A percentile compares a stretch with the other conserved stretches of the same genome.
Conservation (phyloP, 345 rosid genomes). For the Noccaea bulbosa region DNA sequence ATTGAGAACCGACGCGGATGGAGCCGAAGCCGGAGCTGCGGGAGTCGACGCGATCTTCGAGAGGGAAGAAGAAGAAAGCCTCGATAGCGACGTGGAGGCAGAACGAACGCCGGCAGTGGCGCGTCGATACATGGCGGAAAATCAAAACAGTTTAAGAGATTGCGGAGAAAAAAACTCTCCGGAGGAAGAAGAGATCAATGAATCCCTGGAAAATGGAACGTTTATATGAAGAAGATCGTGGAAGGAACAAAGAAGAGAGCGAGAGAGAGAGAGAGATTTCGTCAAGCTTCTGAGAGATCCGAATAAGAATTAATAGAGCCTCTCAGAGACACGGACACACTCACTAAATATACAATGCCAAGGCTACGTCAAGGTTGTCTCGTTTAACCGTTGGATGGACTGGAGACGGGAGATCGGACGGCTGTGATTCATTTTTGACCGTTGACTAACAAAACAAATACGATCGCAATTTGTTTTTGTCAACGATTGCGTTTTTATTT, state of each 20-base stretch:
- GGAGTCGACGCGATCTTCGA: slow-evolving; percentile 32
- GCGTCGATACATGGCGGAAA: slow-evolving; percentile 39
- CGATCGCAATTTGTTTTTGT: not conserved
- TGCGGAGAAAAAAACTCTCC: not conserved
- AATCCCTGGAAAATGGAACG: slow-evolving; percentile 17
- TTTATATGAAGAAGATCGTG: slow-evolving; percentile 29
- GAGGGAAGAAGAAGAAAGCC: slow-evolving; percentile 47
- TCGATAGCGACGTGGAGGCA: slow-evolving; percentile 43
- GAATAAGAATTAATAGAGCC: not conserved
- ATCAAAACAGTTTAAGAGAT: slow-evolving; percentile 14
- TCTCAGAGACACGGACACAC: not conserved
- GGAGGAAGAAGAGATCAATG: slow-evolving; percentile 5
- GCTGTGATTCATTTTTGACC: not conserved
- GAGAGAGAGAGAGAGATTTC: slow-evolving; percentile 1
- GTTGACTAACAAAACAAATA: not conserved
- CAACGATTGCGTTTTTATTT: slow-evolving; percentile 8
- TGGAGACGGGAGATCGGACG: not conserved
- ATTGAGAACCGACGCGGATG: slow-evolving; percentile 36
- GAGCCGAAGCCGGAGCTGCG: slow-evolving; percentile 32
- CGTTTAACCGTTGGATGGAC: slow-evolving; percentile 32
- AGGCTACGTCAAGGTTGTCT: not conserved
- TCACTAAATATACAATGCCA: slow-evolving; percentile 30
- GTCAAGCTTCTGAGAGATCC: slow-evolving; percentile 1
- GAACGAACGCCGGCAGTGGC: slow-evolving; percentile 49
- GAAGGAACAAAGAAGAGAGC: slow-evolving; percentile 9